These are phyloP conservation scores for Ascochyta viciae-villosae DNA, from an alignment of 2,329 filamentous ascomycete genomes.

Conservation along the genomic window DNA sequence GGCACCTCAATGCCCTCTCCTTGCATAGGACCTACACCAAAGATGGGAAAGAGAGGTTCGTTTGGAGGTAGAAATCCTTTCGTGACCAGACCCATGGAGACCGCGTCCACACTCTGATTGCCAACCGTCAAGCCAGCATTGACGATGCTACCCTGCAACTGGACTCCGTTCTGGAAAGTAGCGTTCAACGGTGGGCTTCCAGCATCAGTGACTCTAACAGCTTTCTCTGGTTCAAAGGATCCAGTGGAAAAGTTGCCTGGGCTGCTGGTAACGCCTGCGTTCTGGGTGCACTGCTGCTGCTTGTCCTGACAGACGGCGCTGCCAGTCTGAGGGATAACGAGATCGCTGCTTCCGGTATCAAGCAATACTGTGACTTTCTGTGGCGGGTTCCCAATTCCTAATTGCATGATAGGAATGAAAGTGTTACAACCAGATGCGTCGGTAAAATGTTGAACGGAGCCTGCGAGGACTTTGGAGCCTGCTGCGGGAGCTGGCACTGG, in stretches of 20 bases:
- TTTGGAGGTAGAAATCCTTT: neutral
- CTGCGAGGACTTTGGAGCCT: neutral
- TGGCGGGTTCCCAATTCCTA: neutral
- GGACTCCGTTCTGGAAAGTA: neutral
- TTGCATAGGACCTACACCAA: neutral
- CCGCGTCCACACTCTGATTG: neutral
- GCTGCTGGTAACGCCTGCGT: neutral
- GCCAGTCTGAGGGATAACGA: neutral
- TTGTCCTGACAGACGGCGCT: neutral
- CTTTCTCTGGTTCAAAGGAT: neutral
- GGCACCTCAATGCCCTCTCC: neutral
- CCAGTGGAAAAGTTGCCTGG: neutral
- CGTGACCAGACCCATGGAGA: neutral
- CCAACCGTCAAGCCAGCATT: neutral
- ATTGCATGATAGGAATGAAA: neutral
- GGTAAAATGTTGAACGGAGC: neutral
- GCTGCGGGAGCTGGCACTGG: neutral
- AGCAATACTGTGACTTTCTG: neutral
- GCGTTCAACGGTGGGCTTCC: neutral
- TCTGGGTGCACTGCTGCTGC: neutral
- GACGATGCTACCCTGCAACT: neutral
- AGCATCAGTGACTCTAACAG: neutral
- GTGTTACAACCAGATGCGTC: neutral
- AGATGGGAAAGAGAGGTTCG: neutral
- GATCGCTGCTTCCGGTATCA: conserved; percentile 3